Percentiles rank a stretch among this genome's conserved stretches.
Conservation (phyloP, 192 early-diverging fungal species). For the Pilaira anomala region DNA sequence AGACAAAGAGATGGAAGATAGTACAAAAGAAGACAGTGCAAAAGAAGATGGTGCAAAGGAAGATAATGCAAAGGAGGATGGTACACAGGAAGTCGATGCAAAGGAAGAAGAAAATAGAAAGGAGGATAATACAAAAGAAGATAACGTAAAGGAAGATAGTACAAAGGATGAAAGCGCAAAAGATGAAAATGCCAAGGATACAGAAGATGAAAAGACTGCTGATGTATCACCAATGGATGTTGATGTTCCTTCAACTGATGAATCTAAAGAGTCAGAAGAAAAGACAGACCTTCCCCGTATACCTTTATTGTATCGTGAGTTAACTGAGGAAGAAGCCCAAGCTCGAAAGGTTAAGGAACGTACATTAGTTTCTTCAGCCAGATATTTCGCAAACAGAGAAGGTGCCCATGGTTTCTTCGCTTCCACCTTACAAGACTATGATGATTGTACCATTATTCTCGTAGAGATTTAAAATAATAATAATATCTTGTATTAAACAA, state of each 20-base stretch:
- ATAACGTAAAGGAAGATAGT: not conserved
- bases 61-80: not conserved
- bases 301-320: conserved; percentile 18
- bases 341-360: conserved; percentile 34
- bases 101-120: not conserved
- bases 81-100: not conserved
- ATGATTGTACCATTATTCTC: conserved; percentile 56
- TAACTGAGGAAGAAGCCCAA: conserved; percentile 18
- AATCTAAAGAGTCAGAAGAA: not conserved
- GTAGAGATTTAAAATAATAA: conserved; percentile 33
- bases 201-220: not conserved
- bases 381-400: conserved; percentile 50
- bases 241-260: not conserved
- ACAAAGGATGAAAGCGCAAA: not conserved
- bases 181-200: conserved; percentile 12
- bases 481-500: not conserved
- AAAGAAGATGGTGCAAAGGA: not conserved
- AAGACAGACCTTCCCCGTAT: conserved; percentile 14
- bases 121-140: not conserved
- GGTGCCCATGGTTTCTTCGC: conserved; percentile 42
- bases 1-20: not conserved
- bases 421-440: conserved; percentile 54
- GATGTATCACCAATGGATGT: not conserved
- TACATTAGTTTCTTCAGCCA: conserved; percentile 42
- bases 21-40: no score